Evolutionary conservation across 306 rosid genomes (phyloP).

Genomic region (Medicago truncatula): MtrunA17r5.0-ANR NC_053049.1:42535501-42536000

Average conservation of each 20-base stretch:
- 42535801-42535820: constrained; percentile 30
- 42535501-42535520: constrained; percentile 21
- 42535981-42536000: neutral
- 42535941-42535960: constrained; percentile 32
- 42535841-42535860: neutral
- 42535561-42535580: too few species aligned
- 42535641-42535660: neutral
- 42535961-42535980: neutral
- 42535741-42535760: neutral
- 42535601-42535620: neutral
- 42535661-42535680: constrained; percentile 21
- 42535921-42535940: constrained; percentile 24
- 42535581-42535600: neutral
- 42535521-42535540: constrained; percentile 10
- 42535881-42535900: neutral
- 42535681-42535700: constrained; percentile 18
- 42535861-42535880: constrained; percentile 11
- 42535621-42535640: neutral
- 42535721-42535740: neutral
- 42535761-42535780: constrained; percentile 4
- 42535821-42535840: constrained; percentile 25
- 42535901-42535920: constrained; percentile 18
- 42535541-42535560: constrained; percentile 21
- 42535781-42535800: constrained; percentile 30
- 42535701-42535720: constrained; percentile 23